Evolutionary conservation across 2,329 filamentous ascomycete species (phyloP).

Genomic region (Coniochaeta ligniaria): DNA sequence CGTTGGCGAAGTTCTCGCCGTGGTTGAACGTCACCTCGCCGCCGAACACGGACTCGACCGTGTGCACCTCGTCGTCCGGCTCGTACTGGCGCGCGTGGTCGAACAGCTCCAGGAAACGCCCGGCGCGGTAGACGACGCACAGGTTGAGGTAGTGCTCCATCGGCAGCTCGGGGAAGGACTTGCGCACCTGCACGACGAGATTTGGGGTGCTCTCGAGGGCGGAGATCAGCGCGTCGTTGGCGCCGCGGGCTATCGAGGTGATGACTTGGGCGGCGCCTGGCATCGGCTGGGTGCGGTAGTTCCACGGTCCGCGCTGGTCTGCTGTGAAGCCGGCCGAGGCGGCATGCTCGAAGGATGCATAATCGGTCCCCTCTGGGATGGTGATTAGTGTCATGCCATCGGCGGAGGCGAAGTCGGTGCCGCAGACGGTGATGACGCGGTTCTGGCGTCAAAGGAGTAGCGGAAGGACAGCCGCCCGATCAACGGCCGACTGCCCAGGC

Average conservation of each 20-base stretch:
- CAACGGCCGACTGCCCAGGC: background rate
- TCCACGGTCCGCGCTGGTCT: background rate
- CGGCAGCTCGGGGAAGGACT: background rate
- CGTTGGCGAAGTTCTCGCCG: background rate
- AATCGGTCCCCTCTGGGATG: background rate
- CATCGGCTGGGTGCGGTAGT: background rate
- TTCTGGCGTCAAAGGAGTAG: background rate
- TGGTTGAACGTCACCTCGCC: background rate
- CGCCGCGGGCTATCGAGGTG: background rate
- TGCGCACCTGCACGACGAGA: background rate
- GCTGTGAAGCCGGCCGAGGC: background rate
- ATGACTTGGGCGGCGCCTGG: background rate
- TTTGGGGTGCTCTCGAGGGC: background rate
- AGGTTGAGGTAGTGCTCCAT: background rate
- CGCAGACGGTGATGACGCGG: background rate
- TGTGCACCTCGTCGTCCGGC: background rate
- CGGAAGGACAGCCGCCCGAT: background rate
- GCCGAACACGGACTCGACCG: background rate
- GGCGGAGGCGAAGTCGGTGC: background rate
- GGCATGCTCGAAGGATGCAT: background rate
- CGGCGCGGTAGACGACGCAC: background rate
- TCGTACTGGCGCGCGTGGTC: background rate
- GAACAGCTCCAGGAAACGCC: background rate
- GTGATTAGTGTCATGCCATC: background rate
- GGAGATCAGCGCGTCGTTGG: background rate